Base-by-base conservation (phyloP, 2,329 filamentous ascomycete species). In the Tolypocladium tropicale region DNA sequence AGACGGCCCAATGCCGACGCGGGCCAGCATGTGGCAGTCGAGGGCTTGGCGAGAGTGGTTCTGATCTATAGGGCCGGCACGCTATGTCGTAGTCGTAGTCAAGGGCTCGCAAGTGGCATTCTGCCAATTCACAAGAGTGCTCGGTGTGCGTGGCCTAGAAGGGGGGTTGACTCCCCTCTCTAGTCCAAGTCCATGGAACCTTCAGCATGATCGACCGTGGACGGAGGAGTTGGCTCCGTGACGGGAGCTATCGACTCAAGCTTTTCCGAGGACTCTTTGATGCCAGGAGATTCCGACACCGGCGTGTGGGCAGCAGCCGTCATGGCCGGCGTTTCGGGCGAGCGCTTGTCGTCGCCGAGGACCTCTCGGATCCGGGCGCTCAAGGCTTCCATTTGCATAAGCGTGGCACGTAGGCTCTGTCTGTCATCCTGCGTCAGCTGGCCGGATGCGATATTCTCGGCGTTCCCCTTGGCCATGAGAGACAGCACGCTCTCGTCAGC, bases 381-480 rank as follows among this genome's bases (percentile, higher is more conserved):
- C 66, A 80, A 68, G 28, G 71, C 68, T 50, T 80, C 74, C 59
- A 76, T 71, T 57, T 78, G 75, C 21, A 71, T 70, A 11, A 80
- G 71, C 65, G 80, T 76, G 37, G 74, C 74, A 46, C 75, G 72
- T 21, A 83, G 73, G 53, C 76, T 71, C 37, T 69, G 63, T 57
- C 70, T 71, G 61, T 82, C 78, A 28, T 68, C 65, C 3, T 69
- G 63, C 18, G 67, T 69, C 23, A 83, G 66, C n/a, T 68, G 63
- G 23, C 72, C 68, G 28, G 59, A 59, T 16, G 70, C 68, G 33
- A 82, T 67, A 54, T 74, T 76, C 43, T 72, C 64, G 1, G 76
- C 68, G 61, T 75, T 75, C 53, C 71, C 72, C 46, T 72, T 74
- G n/a, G 78, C 74, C 65, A 82, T 79, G 54, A 81, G 61, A 10